Percentiles rank a stretch among this genome's conserved stretches.
phyloP scores from a whole-genome alignment of 805 yeast species.

The Cephaloascus fragrans region DNA sequence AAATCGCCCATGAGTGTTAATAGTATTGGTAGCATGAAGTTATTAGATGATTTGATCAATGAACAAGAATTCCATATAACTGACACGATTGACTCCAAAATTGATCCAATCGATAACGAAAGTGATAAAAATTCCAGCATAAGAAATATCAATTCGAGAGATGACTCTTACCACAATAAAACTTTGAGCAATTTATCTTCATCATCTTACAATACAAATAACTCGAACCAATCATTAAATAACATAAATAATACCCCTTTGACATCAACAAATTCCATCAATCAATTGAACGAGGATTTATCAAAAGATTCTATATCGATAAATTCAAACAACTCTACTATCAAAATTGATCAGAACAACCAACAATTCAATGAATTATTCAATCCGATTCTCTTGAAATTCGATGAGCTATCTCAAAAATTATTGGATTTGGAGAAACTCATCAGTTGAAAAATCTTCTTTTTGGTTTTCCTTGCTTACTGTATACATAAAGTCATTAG shows the following conservation, averaged over 20 bases:
- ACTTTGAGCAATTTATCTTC: not conserved
- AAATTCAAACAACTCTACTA: not conserved
- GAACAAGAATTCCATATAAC: slow-evolving; percentile 5
- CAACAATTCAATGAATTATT: slow-evolving; percentile 48
- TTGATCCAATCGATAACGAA: too few relatives aligned
- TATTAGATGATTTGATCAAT: slow-evolving; percentile 20
- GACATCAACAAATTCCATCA: slow-evolving; percentile 11
- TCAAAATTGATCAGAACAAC: slow-evolving; percentile 1
- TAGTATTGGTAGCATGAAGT: slow-evolving; percentile 15
- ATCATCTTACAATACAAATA: not conserved
- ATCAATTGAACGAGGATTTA: slow-evolving; percentile 7
- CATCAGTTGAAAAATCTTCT: too few relatives aligned
- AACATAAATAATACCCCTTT: slow-evolving; percentile 9
- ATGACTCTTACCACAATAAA: not conserved
- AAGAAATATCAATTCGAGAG: not conserved
- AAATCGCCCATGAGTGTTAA: not conserved
- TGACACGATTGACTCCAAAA: not conserved
- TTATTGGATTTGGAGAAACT: slow-evolving; percentile 25
- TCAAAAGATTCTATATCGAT: slow-evolving; percentile 5
- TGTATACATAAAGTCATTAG: too few relatives aligned
- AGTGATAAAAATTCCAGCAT: not conserved
- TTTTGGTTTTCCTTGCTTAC: too few relatives aligned
- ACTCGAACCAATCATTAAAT: not conserved
- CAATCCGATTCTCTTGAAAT: slow-evolving; percentile 44
- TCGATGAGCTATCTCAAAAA: slow-evolving; percentile 31